phyloP scores from a whole-genome alignment of 1,284 basidiomycete species.

The Ceratobasidium theobromae region DNA sequence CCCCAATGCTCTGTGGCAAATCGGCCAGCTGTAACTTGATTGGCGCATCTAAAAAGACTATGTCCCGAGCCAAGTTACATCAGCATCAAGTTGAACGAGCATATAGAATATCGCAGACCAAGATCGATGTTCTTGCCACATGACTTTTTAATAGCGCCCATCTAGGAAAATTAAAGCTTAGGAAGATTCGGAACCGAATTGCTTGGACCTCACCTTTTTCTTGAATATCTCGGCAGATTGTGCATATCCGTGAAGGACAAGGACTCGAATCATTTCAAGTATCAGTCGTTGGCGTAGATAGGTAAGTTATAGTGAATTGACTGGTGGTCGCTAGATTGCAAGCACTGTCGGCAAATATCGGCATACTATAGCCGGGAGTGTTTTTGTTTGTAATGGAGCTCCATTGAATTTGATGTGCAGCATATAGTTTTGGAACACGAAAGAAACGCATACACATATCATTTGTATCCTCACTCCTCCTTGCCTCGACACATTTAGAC shows the following conservation, averaged over 20 bases:
- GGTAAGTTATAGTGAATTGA: background rate
- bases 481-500: no score
- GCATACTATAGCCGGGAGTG: background rate
- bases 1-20: slow-evolving; percentile 52
- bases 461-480: no score
- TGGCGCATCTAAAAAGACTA: slow-evolving; percentile 82
- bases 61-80: background rate
- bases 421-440: no score
- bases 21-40: slow-evolving; percentile 73
- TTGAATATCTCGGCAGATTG: slow-evolving; percentile 80
- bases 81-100: background rate
- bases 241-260: slow-evolving; percentile 61
- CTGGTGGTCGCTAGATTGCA: background rate
- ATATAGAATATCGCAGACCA: slow-evolving; percentile 47
- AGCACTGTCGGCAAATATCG: background rate
- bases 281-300: background rate
- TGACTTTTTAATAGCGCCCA: slow-evolving; percentile 73
- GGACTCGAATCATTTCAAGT: slow-evolving; percentile 38
- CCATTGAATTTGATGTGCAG: no score
- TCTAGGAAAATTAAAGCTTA: slow-evolving; percentile 48
- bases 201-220: slow-evolving; percentile 61
- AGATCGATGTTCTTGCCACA: slow-evolving; percentile 69
- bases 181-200: no score
- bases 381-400: no score
- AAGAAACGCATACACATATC: no score